Conservation (phyloP, 2,329 filamentous ascomycete genomes). For the Claviceps paspali region DNA sequence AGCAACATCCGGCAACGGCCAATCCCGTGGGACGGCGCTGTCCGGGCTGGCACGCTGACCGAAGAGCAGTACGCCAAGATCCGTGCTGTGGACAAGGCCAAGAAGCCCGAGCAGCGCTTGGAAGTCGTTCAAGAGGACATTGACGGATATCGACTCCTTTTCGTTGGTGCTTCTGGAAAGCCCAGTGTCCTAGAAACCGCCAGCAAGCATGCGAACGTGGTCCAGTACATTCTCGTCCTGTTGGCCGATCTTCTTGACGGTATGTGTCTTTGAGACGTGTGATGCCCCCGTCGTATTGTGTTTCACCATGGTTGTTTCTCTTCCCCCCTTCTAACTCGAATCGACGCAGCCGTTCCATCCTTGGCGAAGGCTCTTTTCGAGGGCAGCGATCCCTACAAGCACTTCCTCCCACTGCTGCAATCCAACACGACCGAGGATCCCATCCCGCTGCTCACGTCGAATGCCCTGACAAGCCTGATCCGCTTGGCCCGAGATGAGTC, state of each 20-base stretch:
- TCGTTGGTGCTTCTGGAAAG: conserved; percentile 60
- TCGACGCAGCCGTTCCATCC: conserved; percentile 54
- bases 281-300: not conserved
- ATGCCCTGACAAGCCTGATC: conserved; percentile 69
- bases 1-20: conserved; percentile 93
- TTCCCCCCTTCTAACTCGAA: no score
- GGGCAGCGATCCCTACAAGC: conserved; percentile 63
- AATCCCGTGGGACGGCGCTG: conserved; percentile 95
- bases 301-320: no score
- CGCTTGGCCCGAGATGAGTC: conserved; percentile 49
- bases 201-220: conserved; percentile 72
- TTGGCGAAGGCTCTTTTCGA: conserved; percentile 64
- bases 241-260: conserved; percentile 76
- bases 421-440: conserved; percentile 61
- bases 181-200: conserved; percentile 68
- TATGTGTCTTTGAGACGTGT: conserved; percentile 26
- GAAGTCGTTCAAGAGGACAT: conserved; percentile 69
- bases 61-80: conserved; percentile 92
- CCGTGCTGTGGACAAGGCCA: conserved; percentile 89
- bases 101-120: conserved; percentile 68
- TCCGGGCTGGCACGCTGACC: conserved; percentile 82
- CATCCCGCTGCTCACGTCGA: conserved; percentile 78
- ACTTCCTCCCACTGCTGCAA: conserved; percentile 74
- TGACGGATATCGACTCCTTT: conserved; percentile 62
- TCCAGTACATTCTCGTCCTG: conserved; percentile 89